Evolutionary conservation across 225 moss, liverwort and hornwort genomes (phyloP).

Genomic region (Polytrichum formosum): DNA sequence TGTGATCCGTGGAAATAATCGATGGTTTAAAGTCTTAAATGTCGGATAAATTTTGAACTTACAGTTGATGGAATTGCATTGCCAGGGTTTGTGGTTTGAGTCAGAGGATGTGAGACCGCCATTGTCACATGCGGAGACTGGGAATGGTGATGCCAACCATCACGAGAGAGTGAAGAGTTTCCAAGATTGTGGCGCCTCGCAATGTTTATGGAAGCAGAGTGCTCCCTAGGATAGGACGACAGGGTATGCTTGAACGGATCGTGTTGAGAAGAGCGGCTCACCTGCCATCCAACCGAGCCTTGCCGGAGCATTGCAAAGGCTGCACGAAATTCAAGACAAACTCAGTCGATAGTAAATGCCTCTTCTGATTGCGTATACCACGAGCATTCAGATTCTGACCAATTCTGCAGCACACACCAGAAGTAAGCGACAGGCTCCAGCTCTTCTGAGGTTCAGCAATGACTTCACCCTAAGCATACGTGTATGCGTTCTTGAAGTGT

Average conservation of each 20-base stretch:
- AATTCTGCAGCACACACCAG: too few species aligned
- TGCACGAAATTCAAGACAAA: conserved; percentile 1
- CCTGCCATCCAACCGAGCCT: conserved; percentile 14
- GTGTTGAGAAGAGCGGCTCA: conserved; percentile 11
- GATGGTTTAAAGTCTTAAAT: not conserved
- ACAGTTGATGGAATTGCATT: conserved; percentile 25
- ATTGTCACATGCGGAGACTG: conserved; percentile 13
- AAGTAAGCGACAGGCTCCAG: too few species aligned
- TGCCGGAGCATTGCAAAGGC: conserved; percentile 31
- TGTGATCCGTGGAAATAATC: too few species aligned
- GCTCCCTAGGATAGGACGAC: conserved; percentile 2
- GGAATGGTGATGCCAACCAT: conserved; percentile 3
- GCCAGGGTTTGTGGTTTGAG: conserved; percentile 11
- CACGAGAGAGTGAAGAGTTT: conserved; percentile 1
- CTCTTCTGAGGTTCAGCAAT: too few species aligned
- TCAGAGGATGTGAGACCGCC: conserved; percentile 19
- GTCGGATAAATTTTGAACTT: conserved; percentile 12
- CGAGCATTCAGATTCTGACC: too few species aligned
- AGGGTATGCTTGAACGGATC: conserved; percentile 18
- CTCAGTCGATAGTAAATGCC: not conserved
- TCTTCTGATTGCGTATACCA: too few species aligned
- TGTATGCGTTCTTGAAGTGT: too few species aligned
- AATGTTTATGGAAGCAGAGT: conserved; percentile 5
- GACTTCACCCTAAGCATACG: too few species aligned
- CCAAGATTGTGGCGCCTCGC: not conserved